Conservation (phyloP, 257 asterid species). For the Anisodus acutangulus region DNA sequence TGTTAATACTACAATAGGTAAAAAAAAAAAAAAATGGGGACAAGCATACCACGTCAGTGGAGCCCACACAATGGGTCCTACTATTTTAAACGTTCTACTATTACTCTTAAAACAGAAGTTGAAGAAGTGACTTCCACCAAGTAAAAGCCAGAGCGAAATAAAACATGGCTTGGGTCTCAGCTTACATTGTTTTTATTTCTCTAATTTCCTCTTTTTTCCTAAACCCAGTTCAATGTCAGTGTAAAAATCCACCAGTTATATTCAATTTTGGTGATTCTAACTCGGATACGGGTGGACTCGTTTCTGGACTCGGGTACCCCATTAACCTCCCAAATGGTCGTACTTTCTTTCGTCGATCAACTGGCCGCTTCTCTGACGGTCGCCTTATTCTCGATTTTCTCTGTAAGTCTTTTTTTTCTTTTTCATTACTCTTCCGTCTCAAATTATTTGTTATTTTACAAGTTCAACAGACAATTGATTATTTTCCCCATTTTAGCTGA, state of each 20-base stretch:
- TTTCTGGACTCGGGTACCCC: conserved; percentile 69
- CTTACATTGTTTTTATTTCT: conserved; percentile 7
- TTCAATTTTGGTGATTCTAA: conserved; percentile 95
- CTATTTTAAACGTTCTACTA: background rate
- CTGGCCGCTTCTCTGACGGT: conserved; percentile 81
- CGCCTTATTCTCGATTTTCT: conserved; percentile 86
- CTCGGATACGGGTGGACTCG: conserved; percentile 94
- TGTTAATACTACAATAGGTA: too few relatives aligned
- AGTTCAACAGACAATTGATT: too few relatives aligned
- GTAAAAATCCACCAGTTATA: conserved; percentile 61
- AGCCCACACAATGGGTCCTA: background rate
- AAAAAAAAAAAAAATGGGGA: background rate
- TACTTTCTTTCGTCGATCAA: conserved; percentile 56
- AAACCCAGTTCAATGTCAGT: conserved; percentile 35
- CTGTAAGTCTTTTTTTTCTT: conserved; percentile 43
- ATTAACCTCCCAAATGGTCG: conserved; percentile 73
- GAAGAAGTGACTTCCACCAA: background rate
- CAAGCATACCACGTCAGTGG: background rate
- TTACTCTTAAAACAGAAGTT: background rate
- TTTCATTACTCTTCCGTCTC: too few relatives aligned
- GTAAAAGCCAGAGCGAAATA: background rate
- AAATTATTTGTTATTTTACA: too few relatives aligned
- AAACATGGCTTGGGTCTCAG: background rate
- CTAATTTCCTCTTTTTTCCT: conserved; percentile 28
- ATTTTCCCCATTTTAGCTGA: too few relatives aligned